Conservation (phyloP, 2,329 filamentous ascomycete genomes). For the Diaporthe citrichinensis region DNA sequence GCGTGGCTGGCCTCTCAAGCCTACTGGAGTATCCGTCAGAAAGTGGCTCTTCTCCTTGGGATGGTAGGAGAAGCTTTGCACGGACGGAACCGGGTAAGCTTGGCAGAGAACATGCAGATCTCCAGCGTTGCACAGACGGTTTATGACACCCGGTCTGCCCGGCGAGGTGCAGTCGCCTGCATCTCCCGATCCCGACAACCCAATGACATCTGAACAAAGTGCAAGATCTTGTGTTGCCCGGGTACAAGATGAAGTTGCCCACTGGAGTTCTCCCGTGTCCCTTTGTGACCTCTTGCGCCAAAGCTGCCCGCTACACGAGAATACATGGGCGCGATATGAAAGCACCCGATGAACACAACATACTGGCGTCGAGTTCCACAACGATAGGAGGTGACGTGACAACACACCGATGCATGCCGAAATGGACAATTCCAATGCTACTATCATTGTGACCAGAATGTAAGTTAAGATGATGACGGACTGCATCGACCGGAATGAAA, state of each 20-base stretch:
- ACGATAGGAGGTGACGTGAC: neutral
- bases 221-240: slow-evolving; percentile 18
- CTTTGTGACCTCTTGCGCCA: neutral
- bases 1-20: neutral
- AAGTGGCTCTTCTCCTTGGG: neutral
- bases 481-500: neutral
- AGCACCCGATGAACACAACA: neutral
- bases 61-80: neutral
- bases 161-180: slow-evolving; percentile 1
- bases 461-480: neutral
- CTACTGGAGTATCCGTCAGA: neutral
- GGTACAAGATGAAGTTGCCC: slow-evolving; percentile 1
- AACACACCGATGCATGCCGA: neutral
- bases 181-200: slow-evolving; percentile 1
- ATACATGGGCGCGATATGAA: too few relatives aligned
- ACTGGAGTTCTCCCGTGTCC: neutral
- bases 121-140: neutral
- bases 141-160: neutral
- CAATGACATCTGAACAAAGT: neutral
- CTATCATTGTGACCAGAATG: neutral
- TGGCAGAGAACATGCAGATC: slow-evolving; percentile 1
- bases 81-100: neutral
- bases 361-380: neutral
- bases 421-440: neutral
- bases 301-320: neutral